Percentiles rank a stretch among this genome's conserved stretches.
These are phyloP conservation scores for Ophiostoma sp. DNA, from an alignment of 2,329 filamentous ascomycete species.

Conservation along the genomic window DNA sequence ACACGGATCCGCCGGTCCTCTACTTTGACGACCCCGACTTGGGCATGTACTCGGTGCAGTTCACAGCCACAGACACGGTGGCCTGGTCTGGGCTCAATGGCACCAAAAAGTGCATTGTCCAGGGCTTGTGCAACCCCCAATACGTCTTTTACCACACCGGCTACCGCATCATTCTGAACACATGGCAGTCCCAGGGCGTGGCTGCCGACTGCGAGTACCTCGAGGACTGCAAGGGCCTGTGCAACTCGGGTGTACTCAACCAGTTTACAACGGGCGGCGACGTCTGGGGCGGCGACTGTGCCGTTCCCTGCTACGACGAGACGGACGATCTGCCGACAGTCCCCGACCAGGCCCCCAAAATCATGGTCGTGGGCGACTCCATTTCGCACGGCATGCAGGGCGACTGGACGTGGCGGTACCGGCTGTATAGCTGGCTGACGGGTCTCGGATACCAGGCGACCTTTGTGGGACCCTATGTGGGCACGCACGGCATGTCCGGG, in stretches of 20 bases:
- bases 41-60: not conserved
- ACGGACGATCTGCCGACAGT: not conserved
- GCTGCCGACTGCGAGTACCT: not conserved
- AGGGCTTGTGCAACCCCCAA: slow-evolving; percentile 18
- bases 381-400: slow-evolving; percentile 6
- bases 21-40: not conserved
- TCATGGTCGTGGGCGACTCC: slow-evolving; percentile 5
- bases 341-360: not conserved
- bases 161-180: slow-evolving; percentile 10
- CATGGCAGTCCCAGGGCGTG: slow-evolving; percentile 12
- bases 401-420: slow-evolving; percentile 9
- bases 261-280: not conserved
- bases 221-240: not conserved
- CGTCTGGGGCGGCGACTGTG: not conserved
- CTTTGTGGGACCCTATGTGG: not conserved
- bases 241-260: not conserved
- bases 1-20: not conserved
- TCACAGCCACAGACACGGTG: not conserved
- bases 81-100: not conserved
- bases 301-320: not conserved
- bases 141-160: slow-evolving; percentile 13
- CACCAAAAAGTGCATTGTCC: not conserved
- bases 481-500: not conserved
- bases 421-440: not conserved
- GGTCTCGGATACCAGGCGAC: not conserved